Base-by-base conservation (phyloP, 768 basidiomycete genomes). In the Chalciporus chontae region DNA sequence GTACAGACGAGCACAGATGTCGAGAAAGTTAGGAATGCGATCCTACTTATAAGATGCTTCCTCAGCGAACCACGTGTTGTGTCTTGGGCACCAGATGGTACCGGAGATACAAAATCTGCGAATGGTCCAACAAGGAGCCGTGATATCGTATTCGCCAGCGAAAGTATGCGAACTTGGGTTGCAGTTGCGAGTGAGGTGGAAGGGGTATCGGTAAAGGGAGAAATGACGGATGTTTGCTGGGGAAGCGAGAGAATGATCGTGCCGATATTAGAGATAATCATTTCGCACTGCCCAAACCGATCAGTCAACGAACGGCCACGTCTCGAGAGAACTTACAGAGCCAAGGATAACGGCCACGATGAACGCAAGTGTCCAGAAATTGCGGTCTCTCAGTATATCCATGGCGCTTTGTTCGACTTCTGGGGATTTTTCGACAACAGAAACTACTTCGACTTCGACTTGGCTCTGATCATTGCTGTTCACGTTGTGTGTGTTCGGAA, bases 241-340 rank as follows among this genome's bases (percentile, higher is more conserved):
- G 81, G 79, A 31, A 90, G 75, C 13, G 89, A 83, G 4, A 84
- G 68, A 13, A 85, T 77, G 44, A 91, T 85, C 1, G 85, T 81
- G 32, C 87, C 89, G 41, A 92, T 83, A 59, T 90, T 92, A 17
- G 87, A 84, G 17, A 91, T 82, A 18, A 92, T 75, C 87, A 89
- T 90, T 65, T 90, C 88, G 40, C 77, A 79, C 85, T 88, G 47
- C 6, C 15, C 36, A 39, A 50, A 4, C 31, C 3, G 26, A 47
- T 48, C 38, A 43, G 45, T 40, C 17, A 43, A n/a, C 26, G 26
- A 8, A 26, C 26, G 26, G 7, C 18, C n/a, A 24, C 17, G 23
- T 21, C 32, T 31, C 17, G 31, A 31, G 31, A 6, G 4, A 21
- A 76, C 86, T 69, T 59, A 90, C 88, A 17, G 82, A 75, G 21